Conservation (phyloP, 768 basidiomycete genomes). For the Auriscalpium orientale region DNA sequence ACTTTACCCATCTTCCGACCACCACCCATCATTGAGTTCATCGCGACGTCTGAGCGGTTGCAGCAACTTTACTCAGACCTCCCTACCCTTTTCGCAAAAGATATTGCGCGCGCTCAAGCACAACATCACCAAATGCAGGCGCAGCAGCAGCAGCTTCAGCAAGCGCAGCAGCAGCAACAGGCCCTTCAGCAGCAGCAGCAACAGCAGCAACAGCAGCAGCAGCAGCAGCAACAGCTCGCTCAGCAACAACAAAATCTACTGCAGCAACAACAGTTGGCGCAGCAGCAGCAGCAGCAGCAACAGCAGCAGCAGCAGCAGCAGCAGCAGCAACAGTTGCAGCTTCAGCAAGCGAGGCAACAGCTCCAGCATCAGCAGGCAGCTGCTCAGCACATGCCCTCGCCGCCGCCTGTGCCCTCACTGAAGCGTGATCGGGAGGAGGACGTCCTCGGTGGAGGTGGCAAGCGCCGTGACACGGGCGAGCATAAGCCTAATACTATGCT, state of each 20-base stretch:
- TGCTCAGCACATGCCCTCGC: slow-evolving; percentile 21
- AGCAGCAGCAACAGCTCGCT: slow-evolving; percentile 28
- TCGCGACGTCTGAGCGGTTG: slow-evolving; percentile 52
- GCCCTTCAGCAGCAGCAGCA: slow-evolving; percentile 2
- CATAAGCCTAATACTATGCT: slow-evolving; percentile 28
- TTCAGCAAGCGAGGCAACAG: slow-evolving; percentile 18
- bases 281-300: slow-evolving; percentile 12
- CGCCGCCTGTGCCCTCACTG: slow-evolving; percentile 20
- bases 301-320: slow-evolving; percentile 7
- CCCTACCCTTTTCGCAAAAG: slow-evolving; percentile 51
- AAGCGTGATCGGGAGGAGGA: slow-evolving; percentile 58
- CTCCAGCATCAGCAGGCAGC: slow-evolving; percentile 26
- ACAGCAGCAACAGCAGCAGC: slow-evolving; percentile 27
- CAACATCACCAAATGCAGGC: slow-evolving; percentile 7
- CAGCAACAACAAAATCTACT: slow-evolving; percentile 26
- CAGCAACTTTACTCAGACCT: slow-evolving; percentile 57
- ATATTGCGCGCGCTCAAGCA: slow-evolving; percentile 21
- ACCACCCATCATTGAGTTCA: slow-evolving; percentile 43
- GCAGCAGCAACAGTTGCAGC: slow-evolving; percentile 25
- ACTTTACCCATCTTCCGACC: slow-evolving; percentile 50
- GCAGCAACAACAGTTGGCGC: slow-evolving; percentile 15
- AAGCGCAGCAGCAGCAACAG: slow-evolving; percentile 2
- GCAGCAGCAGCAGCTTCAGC: slow-evolving; percentile 8
- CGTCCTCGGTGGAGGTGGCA: slow-evolving; percentile 33
- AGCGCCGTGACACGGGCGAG: slow-evolving; percentile 66